Conservation (phyloP, 192 early-diverging fungal genomes). For the Geosiphon pyriformis region DNA sequence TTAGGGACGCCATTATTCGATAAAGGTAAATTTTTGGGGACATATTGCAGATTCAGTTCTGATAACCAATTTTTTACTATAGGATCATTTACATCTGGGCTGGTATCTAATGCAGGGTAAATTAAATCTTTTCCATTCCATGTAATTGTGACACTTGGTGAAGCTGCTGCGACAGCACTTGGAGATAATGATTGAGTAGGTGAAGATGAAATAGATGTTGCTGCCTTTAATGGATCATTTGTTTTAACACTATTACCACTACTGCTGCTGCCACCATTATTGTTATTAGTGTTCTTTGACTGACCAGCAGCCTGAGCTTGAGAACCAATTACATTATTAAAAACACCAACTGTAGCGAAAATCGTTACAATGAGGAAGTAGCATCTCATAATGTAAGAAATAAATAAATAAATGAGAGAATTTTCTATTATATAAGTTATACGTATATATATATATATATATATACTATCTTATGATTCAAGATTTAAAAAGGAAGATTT, state of each 20-base stretch:
- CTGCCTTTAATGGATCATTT: too few species aligned
- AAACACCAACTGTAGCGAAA: not conserved
- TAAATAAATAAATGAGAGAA: too few species aligned
- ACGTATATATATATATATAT: too few species aligned
- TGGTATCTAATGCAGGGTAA: slow-evolving; percentile 25
- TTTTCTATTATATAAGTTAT: too few species aligned
- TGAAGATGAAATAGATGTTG: too few species aligned
- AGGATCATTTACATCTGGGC: slow-evolving; percentile 28
- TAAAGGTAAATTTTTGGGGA: slow-evolving; percentile 31
- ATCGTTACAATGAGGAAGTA: not conserved
- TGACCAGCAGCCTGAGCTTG: not conserved
- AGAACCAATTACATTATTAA: not conserved
- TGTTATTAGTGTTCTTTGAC: not conserved
- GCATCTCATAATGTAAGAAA: too few species aligned
- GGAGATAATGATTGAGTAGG: not conserved
- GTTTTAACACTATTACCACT: too few species aligned
- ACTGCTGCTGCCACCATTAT: not conserved
- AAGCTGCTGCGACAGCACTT: not conserved
- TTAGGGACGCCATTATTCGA: slow-evolving; percentile 29
- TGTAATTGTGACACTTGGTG: not conserved
- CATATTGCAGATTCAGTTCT: slow-evolving; percentile 27
- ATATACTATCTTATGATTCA: too few species aligned
- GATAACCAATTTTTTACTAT: slow-evolving; percentile 39
- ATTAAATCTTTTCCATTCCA: not conserved
- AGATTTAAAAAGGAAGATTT: too few species aligned